These are phyloP conservation scores for Trypanosoma cruzi DNA, from an alignment of 208 protist species.

Conservation along the genomic window DNA sequence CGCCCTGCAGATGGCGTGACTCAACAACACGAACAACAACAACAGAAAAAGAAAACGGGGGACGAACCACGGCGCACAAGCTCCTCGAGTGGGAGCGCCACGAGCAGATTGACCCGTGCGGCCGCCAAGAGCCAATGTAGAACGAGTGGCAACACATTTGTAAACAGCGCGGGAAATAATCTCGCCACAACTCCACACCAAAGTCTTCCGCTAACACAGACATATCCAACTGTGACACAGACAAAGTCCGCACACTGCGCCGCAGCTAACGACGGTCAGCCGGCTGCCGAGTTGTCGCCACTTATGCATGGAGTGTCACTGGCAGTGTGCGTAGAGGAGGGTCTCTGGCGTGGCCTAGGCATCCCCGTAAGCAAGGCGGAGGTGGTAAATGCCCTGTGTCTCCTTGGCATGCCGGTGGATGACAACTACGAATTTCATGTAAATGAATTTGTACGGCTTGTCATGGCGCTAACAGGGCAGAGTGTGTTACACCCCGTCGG, in stretches of 20 bases:
- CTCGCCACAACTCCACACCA: not conserved
- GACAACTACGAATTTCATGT: slow-evolving; percentile 29
- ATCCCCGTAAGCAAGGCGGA: slow-evolving; percentile 42
- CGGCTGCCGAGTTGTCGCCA: slow-evolving; percentile 14
- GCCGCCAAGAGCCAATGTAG: slow-evolving; percentile 8
- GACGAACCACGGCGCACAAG: slow-evolving; percentile 4
- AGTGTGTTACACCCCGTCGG: not conserved
- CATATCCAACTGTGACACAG: not conserved
- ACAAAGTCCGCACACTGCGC: slow-evolving; percentile 6
- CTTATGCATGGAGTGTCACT: slow-evolving; percentile 40
- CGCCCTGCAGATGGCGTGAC: slow-evolving; percentile 8
- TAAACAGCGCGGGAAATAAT: not conserved
- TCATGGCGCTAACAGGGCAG: slow-evolving; percentile 18
- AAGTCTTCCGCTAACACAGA: not conserved
- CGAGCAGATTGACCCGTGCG: not conserved
- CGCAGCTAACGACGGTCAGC: slow-evolving; percentile 1
- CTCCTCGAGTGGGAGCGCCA: not conserved
- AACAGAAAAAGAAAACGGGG: not conserved
- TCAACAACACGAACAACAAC: slow-evolving; percentile 17
- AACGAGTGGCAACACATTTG: slow-evolving; percentile 2
- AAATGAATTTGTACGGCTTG: slow-evolving; percentile 36
- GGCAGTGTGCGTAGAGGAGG: slow-evolving; percentile 50
- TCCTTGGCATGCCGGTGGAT: slow-evolving; percentile 36
- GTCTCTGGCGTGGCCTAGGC: slow-evolving; percentile 48
- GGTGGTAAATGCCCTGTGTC: slow-evolving; percentile 35